Base-by-base conservation (phyloP, 116 monocot genomes). In the Zostera marina region DNA sequence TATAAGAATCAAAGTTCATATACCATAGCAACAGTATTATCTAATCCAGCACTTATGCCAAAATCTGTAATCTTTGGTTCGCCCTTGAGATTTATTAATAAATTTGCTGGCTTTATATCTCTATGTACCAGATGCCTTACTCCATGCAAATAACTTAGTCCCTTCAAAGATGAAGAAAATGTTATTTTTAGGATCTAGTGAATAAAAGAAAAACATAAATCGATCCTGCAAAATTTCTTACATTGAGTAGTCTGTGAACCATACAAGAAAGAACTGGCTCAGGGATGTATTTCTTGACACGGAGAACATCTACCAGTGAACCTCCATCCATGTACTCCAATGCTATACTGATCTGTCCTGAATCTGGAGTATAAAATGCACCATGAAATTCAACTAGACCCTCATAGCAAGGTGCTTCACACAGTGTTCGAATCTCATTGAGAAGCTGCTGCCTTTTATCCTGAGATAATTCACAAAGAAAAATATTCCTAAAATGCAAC, bases 251-350 rank as follows among this genome's bases (percentile, higher is more conserved):
- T 62, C 70, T 89, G n/a, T 77, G 78, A 61, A 83, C 62, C 42
- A 98, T 75, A 69, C 66, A 63, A 32, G 96, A 71, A 74, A 98
- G 80, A 74, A 89, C 58, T 41, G 72, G 63, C 66, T 98, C 96
- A 45, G 85, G 86, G 70, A 98, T 83, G 51, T 52, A 68, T 59
- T 80, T 98, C 49, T 64, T 75, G 16, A 75, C 51, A 42, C 60
- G 61, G 11, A 98, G 59, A 67, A 98, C 69, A 78, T 98, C 90
- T 54, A 86, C 90, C 68, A 98, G 68, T 52, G 96, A 98, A 52
- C 96, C 96, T 25, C 90, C 96, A 73, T 98, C 96, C 90, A 98
- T 81, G 65, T 89, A 98, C 67, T 98, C 96, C 16, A 98, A 62
- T 53, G 85, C 96, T 42, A 98, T 98, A 77, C 83, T 86, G 63